A percentile compares a stretch with the other conserved stretches of the same genome.
These are phyloP conservation scores for Lithohypha guttulata DNA, from an alignment of 2,329 filamentous ascomycete species.

Conservation along the genomic window DNA sequence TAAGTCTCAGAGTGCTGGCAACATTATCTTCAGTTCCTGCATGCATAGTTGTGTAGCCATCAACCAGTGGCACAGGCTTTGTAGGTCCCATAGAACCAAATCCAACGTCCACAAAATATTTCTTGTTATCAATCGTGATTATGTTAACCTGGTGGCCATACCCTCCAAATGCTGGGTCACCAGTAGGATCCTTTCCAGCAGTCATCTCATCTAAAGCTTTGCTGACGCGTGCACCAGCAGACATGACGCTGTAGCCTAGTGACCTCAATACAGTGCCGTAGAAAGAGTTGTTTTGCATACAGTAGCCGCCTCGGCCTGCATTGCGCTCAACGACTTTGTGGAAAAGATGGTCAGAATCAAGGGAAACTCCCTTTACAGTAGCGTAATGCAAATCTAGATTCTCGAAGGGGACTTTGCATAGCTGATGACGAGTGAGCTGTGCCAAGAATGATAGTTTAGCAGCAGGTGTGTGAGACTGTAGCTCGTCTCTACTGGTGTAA, in stretches of 20 bases:
- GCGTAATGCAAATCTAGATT: conserved; percentile 48
- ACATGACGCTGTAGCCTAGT: conserved; percentile 45
- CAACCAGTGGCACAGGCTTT: conserved; percentile 20
- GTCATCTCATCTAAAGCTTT: conserved; percentile 26
- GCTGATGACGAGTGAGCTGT: conserved; percentile 33
- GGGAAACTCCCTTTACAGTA: conserved; percentile 36
- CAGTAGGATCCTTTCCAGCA: conserved; percentile 24
- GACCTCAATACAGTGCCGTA: conserved; percentile 42
- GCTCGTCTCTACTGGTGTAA: conserved; percentile 19
- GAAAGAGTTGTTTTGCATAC: conserved; percentile 49
- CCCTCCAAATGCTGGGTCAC: conserved; percentile 39
- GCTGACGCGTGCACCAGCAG: conserved; percentile 43
- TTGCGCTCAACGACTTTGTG: conserved; percentile 42
- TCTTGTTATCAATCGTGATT: conserved; percentile 41
- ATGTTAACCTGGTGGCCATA: conserved; percentile 50
- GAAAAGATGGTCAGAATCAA: conserved; percentile 41
- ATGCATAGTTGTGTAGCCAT: conserved; percentile 1
- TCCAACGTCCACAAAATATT: conserved; percentile 26
- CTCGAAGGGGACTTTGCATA: conserved; percentile 44
- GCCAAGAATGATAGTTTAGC: conserved; percentile 27
- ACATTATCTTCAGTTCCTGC: background rate
- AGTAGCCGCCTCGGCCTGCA: conserved; percentile 43
- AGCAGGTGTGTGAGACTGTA: conserved; percentile 23
- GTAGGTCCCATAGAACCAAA: conserved; percentile 24
- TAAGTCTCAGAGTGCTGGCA: conserved; percentile 6